Percentiles rank a stretch among this genome's conserved stretches.
Conservation (phyloP, 257 asterid species). For the Ajuga chamaepitys region DNA sequence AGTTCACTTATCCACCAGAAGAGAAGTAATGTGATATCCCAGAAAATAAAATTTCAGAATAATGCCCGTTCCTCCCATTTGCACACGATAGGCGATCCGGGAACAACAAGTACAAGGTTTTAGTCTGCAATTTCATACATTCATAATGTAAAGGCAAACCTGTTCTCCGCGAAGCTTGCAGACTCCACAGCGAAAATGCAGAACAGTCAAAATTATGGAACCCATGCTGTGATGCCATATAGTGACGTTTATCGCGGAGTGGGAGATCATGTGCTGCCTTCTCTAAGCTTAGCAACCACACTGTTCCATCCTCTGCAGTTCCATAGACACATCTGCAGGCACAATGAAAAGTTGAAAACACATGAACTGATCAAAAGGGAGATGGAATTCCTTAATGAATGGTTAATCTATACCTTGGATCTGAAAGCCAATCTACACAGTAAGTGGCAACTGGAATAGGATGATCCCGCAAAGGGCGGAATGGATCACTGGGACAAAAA, state of each 20-base stretch:
- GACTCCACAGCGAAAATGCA: slow-evolving; percentile 65
- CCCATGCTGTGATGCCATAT: slow-evolving; percentile 39
- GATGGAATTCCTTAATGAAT: background rate
- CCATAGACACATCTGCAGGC: slow-evolving; percentile 58
- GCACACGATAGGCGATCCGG: too few relatives aligned
- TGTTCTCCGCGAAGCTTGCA: slow-evolving; percentile 64
- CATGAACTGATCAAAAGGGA: slow-evolving; percentile 5
- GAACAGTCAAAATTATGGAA: slow-evolving; percentile 57
- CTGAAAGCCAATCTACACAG: slow-evolving; percentile 72
- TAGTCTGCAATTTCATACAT: background rate
- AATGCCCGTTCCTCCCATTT: background rate
- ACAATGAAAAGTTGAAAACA: slow-evolving; percentile 13
- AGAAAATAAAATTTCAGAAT: background rate
- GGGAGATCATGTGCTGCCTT: slow-evolving; percentile 58
- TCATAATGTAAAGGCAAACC: slow-evolving; percentile 32
- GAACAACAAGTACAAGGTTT: background rate
- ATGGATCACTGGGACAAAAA: slow-evolving; percentile 73
- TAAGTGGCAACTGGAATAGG: slow-evolving; percentile 42
- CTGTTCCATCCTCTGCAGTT: slow-evolving; percentile 67
- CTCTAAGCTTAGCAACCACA: slow-evolving; percentile 61
- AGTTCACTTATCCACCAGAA: too few relatives aligned
- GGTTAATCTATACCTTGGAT: slow-evolving; percentile 58
- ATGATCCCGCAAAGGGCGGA: slow-evolving; percentile 72
- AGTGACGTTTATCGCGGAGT: slow-evolving; percentile 45
- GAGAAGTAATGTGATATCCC: too few relatives aligned